phyloP scores from a whole-genome alignment of 805 yeast species.

The Pachysolen tannophilus region DNA sequence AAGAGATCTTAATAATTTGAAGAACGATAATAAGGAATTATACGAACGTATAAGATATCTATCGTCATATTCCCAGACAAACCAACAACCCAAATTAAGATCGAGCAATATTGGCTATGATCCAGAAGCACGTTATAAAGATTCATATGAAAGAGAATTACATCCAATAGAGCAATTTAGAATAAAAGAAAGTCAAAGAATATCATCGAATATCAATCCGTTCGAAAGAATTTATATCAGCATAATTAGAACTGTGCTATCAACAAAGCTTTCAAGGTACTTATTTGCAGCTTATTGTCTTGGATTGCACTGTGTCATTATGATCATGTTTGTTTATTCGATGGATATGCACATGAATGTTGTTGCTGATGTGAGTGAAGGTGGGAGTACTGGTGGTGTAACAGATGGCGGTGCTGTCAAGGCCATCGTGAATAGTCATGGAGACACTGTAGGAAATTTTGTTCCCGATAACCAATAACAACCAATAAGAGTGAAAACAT shows the following conservation, averaged over 20 bases:
- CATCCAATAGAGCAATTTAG: constrained; percentile 83
- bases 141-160: constrained; percentile 64
- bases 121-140: constrained; percentile 53
- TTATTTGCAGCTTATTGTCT: constrained; percentile 66
- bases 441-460: background rate
- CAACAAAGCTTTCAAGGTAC: constrained; percentile 65
- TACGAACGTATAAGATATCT: constrained; percentile 71
- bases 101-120: constrained; percentile 23
- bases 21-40: constrained; percentile 67
- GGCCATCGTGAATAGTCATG: too few relatives aligned
- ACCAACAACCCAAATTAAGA: constrained; percentile 11
- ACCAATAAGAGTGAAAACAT: too few relatives aligned
- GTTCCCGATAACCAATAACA: too few relatives aligned
- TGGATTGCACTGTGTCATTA: constrained; percentile 66
- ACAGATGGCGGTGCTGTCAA: background rate
- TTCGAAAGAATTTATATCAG: constrained; percentile 71
- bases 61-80: constrained; percentile 33
- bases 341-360: constrained; percentile 7
- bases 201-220: constrained; percentile 63
- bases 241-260: constrained; percentile 65
- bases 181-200: constrained; percentile 67
- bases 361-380: constrained; percentile 8
- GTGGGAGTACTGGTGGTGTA: constrained; percentile 5
- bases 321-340: constrained; percentile 47
- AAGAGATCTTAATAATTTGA: constrained; percentile 53